phyloP scores from a whole-genome alignment of 495 filamentous ascomycete genomes.

The Darksidea phi region DNA sequence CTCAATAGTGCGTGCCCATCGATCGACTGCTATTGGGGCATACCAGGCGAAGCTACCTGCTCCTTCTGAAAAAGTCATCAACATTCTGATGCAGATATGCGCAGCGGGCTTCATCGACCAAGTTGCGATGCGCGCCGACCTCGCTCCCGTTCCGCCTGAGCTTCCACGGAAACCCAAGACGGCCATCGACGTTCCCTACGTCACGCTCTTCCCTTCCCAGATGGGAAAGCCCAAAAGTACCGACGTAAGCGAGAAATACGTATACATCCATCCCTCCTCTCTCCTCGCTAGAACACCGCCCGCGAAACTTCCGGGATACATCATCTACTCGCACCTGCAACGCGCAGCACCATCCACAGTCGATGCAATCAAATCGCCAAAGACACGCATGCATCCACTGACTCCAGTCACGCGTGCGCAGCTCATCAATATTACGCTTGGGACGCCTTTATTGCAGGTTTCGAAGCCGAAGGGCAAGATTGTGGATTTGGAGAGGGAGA shows the following conservation, averaged over 20 bases:
- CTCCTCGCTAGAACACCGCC: slow-evolving; percentile 68
- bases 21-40: slow-evolving; percentile 61
- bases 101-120: slow-evolving; percentile 95
- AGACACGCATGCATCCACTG: slow-evolving; percentile 85
- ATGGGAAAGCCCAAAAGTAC: slow-evolving; percentile 31
- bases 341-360: slow-evolving; percentile 55
- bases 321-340: slow-evolving; percentile 85
- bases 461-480: slow-evolving; percentile 88
- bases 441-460: slow-evolving; percentile 79
- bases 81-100: slow-evolving; percentile 83
- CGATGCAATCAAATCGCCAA: slow-evolving; percentile 56
- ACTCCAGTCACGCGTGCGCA: slow-evolving; percentile 72
- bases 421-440: slow-evolving; percentile 76
- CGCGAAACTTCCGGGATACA: slow-evolving; percentile 75
- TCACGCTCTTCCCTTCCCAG: slow-evolving; percentile 76
- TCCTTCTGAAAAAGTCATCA: slow-evolving; percentile 69
- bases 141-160: slow-evolving; percentile 71
- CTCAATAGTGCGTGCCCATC: slow-evolving; percentile 72
- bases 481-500: slow-evolving; percentile 51
- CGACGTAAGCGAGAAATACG: slow-evolving; percentile 51
- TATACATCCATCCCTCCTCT: slow-evolving; percentile 87
- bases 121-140: slow-evolving; percentile 87
- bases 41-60: slow-evolving; percentile 61
- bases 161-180: slow-evolving; percentile 67
- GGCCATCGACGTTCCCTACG: slow-evolving; percentile 85